A percentile compares a stretch with the other conserved stretches of the same genome.
Conservation (phyloP, 108 stramenopile genomes). For the Tribonema minus region DNA sequence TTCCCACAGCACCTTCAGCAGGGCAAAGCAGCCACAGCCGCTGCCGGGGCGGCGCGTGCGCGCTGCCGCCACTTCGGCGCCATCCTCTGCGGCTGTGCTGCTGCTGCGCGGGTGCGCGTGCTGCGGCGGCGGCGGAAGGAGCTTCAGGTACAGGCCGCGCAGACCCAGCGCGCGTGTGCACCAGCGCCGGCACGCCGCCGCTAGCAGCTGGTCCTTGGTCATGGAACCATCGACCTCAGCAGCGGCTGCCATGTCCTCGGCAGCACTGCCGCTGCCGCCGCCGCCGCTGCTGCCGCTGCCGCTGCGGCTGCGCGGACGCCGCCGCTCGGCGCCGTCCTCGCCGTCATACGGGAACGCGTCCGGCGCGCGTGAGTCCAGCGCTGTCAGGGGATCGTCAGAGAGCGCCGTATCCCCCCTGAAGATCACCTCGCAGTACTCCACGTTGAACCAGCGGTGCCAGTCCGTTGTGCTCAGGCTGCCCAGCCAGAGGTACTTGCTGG, state of each 20-base stretch:
- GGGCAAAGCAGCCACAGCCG: not conserved
- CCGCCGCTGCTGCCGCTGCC: not conserved
- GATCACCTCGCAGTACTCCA: constrained; percentile 23
- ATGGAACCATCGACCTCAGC: no score
- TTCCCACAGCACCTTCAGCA: constrained; percentile 18
- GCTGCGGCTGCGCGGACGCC: not conserved
- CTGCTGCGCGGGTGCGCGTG: no score
- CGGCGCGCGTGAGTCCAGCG: not conserved
- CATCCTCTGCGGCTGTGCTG: no score
- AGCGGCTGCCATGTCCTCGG: no score
- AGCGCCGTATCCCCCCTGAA: not conserved
- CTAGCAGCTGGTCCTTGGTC: no score
- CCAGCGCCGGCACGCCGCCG: no score
- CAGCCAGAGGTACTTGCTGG: constrained; percentile 4
- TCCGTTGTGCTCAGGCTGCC: constrained; percentile 8
- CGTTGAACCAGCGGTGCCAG: constrained; percentile 21
- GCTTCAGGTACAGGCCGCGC: no score
- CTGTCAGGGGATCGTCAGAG: not conserved
- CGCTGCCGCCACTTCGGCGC: no score
- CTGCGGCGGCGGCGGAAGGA: no score
- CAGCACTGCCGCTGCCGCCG: not conserved
- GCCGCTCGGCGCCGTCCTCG: not conserved
- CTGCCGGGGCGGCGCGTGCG: no score
- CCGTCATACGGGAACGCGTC: not conserved
- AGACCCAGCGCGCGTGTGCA: no score